These are phyloP conservation scores for Neonectria coccinea DNA, from an alignment of 2,329 filamentous ascomycete genomes.

Conservation along the genomic window DNA sequence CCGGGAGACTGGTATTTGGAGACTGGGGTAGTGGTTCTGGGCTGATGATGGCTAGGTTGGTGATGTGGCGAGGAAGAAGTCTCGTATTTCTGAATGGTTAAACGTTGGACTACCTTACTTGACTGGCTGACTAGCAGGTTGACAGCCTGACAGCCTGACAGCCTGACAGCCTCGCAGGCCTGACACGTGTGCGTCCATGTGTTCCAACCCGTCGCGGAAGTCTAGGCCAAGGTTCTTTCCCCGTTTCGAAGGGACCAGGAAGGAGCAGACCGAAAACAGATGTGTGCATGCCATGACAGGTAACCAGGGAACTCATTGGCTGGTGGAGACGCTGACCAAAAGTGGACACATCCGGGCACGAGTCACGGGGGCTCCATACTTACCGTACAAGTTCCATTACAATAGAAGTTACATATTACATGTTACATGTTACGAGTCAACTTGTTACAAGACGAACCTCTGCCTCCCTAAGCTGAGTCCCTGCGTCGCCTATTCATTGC, in stretches of 20 bases:
- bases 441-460: too few species aligned
- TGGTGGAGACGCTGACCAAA: conserved; percentile 3
- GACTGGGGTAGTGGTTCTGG: conserved; percentile 8
- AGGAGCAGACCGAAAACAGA: conserved; percentile 1
- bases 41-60: conserved; percentile 17
- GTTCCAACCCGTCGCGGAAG: background rate
- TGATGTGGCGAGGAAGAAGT: conserved; percentile 7
- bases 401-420: background rate
- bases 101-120: background rate
- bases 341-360: background rate
- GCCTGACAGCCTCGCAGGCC: background rate
- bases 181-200: background rate
- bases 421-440: too few species aligned
- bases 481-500: background rate
- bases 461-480: too few species aligned
- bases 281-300: background rate
- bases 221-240: background rate
- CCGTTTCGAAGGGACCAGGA: background rate
- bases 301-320: background rate
- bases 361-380: background rate
- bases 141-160: background rate
- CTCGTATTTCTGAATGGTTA: conserved; percentile 4
- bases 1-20: conserved; percentile 7
- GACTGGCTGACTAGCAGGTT: background rate
- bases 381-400: too few species aligned